phyloP scores from a whole-genome alignment of 352 stramenopile genomes.

The Phytophthora parvispora region DNA sequence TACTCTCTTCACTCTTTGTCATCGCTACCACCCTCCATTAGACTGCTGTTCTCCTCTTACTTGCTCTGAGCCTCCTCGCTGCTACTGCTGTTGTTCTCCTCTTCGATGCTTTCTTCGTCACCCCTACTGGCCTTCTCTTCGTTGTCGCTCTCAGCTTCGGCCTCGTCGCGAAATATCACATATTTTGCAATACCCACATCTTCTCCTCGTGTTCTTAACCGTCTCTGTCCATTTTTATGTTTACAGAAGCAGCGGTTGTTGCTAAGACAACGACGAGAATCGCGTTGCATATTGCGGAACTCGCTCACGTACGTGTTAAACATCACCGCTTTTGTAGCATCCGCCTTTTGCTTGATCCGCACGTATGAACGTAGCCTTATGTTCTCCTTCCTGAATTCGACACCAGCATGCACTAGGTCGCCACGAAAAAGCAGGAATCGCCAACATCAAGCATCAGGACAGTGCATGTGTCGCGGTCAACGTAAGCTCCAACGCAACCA shows the following conservation, averaged over 20 bases:
- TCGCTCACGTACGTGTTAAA: neutral
- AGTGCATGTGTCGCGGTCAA: neutral
- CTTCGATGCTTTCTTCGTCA: no score
- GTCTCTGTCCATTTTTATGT: neutral
- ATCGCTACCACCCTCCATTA: neutral
- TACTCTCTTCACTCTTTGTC: neutral
- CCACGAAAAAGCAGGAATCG: neutral
- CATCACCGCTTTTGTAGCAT: neutral
- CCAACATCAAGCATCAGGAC: neutral
- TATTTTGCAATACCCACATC: neutral
- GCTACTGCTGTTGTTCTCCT: no score
- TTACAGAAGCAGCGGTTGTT: neutral
- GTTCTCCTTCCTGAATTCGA: neutral
- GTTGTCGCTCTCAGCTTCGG: neutral
- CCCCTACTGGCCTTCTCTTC: neutral
- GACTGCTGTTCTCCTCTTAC: no score
- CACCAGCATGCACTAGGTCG: neutral
- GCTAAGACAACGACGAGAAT: neutral
- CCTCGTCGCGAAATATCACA: neutral
- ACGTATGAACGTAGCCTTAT: neutral
- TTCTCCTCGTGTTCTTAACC: neutral
- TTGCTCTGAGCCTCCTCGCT: no score
- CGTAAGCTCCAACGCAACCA: neutral
- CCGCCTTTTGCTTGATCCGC: neutral
- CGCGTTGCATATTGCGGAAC: neutral